phyloP scores from a whole-genome alignment of 306 rosid species.

The Trifolium pratense region DNA sequence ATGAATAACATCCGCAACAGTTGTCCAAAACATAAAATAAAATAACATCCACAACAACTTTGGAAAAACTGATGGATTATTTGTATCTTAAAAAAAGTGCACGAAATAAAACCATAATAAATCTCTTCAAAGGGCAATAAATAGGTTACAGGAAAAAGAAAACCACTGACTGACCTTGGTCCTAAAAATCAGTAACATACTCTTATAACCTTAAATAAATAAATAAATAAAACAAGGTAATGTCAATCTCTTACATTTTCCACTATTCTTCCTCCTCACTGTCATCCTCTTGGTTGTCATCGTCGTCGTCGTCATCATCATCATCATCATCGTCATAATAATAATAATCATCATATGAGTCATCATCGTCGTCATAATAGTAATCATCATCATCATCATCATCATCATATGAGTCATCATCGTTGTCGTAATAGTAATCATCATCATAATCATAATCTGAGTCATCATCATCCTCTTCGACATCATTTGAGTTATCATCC shows the following conservation, averaged over 20 bases:
- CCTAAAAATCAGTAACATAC: slow-evolving; percentile 55
- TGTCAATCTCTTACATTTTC: slow-evolving; percentile 31
- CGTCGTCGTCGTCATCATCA: background rate
- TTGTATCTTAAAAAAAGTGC: slow-evolving; percentile 38
- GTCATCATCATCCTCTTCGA: slow-evolving; percentile 50
- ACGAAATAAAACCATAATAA: slow-evolving; percentile 45
- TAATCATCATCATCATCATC: too few relatives aligned
- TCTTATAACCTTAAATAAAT: slow-evolving; percentile 43
- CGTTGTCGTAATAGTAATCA: too few relatives aligned
- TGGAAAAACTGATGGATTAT: too few relatives aligned
- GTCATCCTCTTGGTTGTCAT: slow-evolving; percentile 53
- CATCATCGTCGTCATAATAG: slow-evolving; percentile 53
- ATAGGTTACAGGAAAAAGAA: slow-evolving; percentile 28
- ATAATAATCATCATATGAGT: background rate
- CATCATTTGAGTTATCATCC: slow-evolving; percentile 55
- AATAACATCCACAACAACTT: too few relatives aligned
- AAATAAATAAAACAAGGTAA: slow-evolving; percentile 27
- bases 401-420: too few relatives aligned
- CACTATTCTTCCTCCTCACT: slow-evolving; percentile 74
- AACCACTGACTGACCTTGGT: slow-evolving; percentile 41
- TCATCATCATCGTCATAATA: too few relatives aligned
- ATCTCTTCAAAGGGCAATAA: slow-evolving; percentile 42
- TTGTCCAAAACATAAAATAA: too few relatives aligned
- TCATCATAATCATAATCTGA: too few relatives aligned
- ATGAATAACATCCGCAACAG: too few relatives aligned